Evolutionary conservation across 2,329 filamentous ascomycete genomes (phyloP).

Genomic region (Fusarium succisae): DNA sequence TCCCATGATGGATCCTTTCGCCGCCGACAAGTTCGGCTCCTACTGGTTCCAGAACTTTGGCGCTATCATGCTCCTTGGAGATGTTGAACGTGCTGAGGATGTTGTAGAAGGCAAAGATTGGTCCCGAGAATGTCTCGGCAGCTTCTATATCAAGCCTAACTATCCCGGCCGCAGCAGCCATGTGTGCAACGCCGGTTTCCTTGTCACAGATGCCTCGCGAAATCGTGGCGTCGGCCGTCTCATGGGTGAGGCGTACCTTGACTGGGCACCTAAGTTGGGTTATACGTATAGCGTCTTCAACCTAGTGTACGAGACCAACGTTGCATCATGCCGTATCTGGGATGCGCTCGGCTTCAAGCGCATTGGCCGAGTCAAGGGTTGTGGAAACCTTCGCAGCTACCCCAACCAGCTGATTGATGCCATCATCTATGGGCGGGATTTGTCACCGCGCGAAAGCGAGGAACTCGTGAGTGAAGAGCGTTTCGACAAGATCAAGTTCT

Average conservation of each 20-base stretch:
- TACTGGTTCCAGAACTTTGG: conserved; percentile 96
- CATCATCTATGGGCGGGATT: conserved; percentile 79
- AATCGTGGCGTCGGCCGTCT: conserved; percentile 79
- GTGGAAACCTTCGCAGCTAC: conserved; percentile 74
- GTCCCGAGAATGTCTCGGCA: conserved; percentile 83
- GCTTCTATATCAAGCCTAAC: conserved; percentile 94
- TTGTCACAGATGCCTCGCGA: conserved; percentile 77
- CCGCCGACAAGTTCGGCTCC: conserved; percentile 76
- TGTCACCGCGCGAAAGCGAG: conserved; percentile 69
- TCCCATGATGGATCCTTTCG: conserved; percentile 82
- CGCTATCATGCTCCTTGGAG: conserved; percentile 85
- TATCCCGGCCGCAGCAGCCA: conserved; percentile 92
- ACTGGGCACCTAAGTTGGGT: conserved; percentile 82
- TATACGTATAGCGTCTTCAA: conserved; percentile 96
- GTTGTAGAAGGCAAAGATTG: conserved; percentile 73
- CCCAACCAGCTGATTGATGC: conserved; percentile 76
- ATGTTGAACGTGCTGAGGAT: conserved; percentile 71
- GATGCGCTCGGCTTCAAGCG: conserved; percentile 92
- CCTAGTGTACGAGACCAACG: conserved; percentile 92
- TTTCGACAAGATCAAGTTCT: conserved; percentile 98
- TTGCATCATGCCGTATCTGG: conserved; percentile 90
- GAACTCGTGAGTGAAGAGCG: conserved; percentile 93
- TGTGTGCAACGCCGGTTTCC: conserved; percentile 85
- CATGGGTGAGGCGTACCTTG: conserved; percentile 80
- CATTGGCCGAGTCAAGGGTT: conserved; percentile 82